Evolutionary conservation across 202 grass and related monocot species (phyloP).

Genomic region (Carex arenaria): DNA sequence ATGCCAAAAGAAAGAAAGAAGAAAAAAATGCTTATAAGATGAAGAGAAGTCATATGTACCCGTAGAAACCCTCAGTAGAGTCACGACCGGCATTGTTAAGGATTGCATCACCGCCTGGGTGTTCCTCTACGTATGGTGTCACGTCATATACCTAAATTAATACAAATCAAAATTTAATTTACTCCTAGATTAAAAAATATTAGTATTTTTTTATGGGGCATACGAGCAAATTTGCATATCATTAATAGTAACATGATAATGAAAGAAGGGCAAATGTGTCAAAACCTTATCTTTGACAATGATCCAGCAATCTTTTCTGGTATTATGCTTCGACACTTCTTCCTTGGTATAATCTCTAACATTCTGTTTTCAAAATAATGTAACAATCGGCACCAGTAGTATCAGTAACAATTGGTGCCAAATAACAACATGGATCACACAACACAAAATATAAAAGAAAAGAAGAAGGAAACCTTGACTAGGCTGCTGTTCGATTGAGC

Average conservation of each 20-base stretch:
- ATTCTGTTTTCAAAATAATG: constrained; percentile 1
- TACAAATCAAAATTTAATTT: constrained; percentile 2
- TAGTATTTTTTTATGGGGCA: not conserved
- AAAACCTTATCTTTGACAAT: constrained; percentile 78
- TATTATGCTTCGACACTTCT: constrained; percentile 58
- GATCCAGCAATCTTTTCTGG: constrained; percentile 84
- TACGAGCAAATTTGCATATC: not conserved
- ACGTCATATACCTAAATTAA: constrained; percentile 71
- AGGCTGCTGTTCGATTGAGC: not conserved
- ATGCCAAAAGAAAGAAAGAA: constrained; percentile 4
- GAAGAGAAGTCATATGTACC: constrained; percentile 34
- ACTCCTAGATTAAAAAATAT: not conserved
- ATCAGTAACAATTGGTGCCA: not conserved
- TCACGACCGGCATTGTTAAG: constrained; percentile 79
- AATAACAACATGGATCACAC: no score
- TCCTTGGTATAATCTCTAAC: constrained; percentile 60
- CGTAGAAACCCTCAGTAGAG: constrained; percentile 74
- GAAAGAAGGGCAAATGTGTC: constrained; percentile 5
- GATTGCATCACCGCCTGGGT: constrained; percentile 83
- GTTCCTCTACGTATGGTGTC: constrained; percentile 83
- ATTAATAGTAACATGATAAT: not conserved
- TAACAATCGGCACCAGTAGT: not conserved
- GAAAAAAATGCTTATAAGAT: constrained; percentile 9
- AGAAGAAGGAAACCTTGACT: constrained; percentile 13
- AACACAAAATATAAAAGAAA: not conserved